A percentile compares a stretch with the other conserved stretches of the same genome.
These are phyloP conservation scores for Allantophomopsis cytisporea DNA, from an alignment of 2,329 filamentous ascomycete genomes.

Conservation along the genomic window DNA sequence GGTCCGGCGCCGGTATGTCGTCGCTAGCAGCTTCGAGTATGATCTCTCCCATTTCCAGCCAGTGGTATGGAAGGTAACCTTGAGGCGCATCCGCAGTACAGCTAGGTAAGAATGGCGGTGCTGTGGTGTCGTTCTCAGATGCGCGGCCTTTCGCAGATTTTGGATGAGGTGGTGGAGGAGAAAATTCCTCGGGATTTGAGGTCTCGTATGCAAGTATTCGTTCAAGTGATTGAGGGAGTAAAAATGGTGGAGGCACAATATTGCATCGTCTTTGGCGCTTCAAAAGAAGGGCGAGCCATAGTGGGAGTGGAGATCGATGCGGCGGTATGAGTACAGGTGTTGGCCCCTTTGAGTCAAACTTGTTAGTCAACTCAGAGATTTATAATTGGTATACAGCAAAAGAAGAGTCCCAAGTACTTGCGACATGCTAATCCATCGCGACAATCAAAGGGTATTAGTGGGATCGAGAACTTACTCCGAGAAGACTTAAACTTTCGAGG, in stretches of 20 bases:
- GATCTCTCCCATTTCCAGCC: conserved; percentile 82
- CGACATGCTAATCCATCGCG: too few species aligned
- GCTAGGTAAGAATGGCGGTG: conserved; percentile 67
- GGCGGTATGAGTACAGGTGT: conserved; percentile 66
- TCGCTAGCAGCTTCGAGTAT: conserved; percentile 75
- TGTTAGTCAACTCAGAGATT: neutral
- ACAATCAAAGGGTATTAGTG: conserved; percentile 8
- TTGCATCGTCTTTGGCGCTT: conserved; percentile 92
- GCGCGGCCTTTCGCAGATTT: conserved; percentile 24
- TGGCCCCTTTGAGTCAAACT: conserved; percentile 41
- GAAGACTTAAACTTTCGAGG: conserved; percentile 71
- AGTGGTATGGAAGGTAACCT: conserved; percentile 79
- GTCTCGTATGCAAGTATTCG: conserved; percentile 74
- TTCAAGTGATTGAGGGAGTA: conserved; percentile 61
- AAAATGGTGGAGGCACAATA: conserved; percentile 83
- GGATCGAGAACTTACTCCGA: conserved; percentile 54
- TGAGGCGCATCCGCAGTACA: conserved; percentile 57
- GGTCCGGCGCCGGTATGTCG: conserved; percentile 63
- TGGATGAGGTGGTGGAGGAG: conserved; percentile 59
- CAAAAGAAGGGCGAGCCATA: conserved; percentile 90
- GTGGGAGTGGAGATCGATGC: conserved; percentile 60
- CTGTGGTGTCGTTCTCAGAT: conserved; percentile 21
- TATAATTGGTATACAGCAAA: too few species aligned
- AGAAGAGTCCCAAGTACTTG: too few species aligned
- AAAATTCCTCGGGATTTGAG: conserved; percentile 57